Conservation (phyloP, 768 basidiomycete genomes). For the Pisolithus orientalis region DNA sequence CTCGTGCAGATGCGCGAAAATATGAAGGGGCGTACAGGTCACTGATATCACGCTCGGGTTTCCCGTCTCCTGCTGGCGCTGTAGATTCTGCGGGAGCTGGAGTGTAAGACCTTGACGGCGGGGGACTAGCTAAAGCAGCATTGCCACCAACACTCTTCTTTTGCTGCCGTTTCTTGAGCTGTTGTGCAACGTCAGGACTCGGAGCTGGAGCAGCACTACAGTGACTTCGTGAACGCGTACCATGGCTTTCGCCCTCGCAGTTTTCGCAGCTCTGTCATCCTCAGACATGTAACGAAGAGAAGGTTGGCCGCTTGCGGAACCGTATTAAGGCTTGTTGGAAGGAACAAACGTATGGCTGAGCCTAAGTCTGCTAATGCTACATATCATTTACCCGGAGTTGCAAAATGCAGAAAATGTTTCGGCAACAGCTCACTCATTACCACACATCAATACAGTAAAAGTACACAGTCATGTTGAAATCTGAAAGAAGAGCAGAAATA, state of each 20-base stretch:
- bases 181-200: conserved; percentile 6
- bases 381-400: too few species aligned
- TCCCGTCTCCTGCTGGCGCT: conserved; percentile 33
- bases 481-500: too few species aligned
- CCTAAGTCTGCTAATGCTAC: too few species aligned
- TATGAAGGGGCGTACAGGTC: conserved; percentile 52
- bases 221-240: conserved; percentile 34
- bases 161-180: conserved; percentile 81
- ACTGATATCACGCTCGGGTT: conserved; percentile 41
- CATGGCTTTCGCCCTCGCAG: conserved; percentile 80
- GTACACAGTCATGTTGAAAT: too few species aligned
- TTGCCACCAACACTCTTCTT: conserved; percentile 51
- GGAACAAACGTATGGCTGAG: conserved; percentile 1
- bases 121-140: conserved; percentile 35
- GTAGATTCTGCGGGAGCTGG: conserved; percentile 41
- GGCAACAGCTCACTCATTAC: too few species aligned
- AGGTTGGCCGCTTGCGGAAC: conserved; percentile 1
- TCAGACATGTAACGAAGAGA: conserved; percentile 39
- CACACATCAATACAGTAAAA: too few species aligned
- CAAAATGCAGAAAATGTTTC: too few species aligned
- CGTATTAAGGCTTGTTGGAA: conserved; percentile 1
- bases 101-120: conserved; percentile 45
- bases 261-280: conserved; percentile 71
- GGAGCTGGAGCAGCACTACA: neutral
- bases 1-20: conserved; percentile 4